Evolutionary conservation across 768 basidiomycete species (phyloP), one percentile per base, ranked within the genome.

Genomic region (Gloeopeniophorella convolvens): DNA sequence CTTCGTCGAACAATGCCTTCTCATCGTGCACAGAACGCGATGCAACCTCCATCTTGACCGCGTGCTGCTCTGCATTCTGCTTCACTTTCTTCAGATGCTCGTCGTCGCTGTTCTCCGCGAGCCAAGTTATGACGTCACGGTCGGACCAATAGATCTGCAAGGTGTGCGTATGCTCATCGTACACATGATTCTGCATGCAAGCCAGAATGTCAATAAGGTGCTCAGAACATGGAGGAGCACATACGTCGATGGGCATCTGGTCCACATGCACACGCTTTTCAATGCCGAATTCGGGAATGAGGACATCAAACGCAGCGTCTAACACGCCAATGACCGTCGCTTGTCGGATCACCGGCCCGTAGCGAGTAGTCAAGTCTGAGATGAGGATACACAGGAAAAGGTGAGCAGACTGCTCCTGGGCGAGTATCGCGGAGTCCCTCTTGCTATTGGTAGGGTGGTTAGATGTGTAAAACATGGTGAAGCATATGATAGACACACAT

Each of bases 261-360:
- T 98, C 96, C 34, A 94, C 90, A 61, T 98, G 96, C 3, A 98
- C 94, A 31, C 96, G 80, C 74, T 99, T 99, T 72, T 99, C 96
- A 59, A 99, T 97, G 27, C 95, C 91, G 63, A 98, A 98, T 66
- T 98, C 96, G 34, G 91, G 88, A 11, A 98, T 82, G 27, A 95
- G 71, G 24, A 99, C 95, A 62, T 99, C 96, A 60, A 97, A 98
- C 1, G 96, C 96, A 44, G 91, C 88, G 62, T 99, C 96, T n/a
- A 97, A 77, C 27, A 99, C 95, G 51, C 87, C 86, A 37, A 94
- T 86, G 51, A 99, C 95, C 59, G 82, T 85, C n/a, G 92, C 96
- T 65, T 89, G 85, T 54, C 96, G 88, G 52, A 97, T 72, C 51
- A 99, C 96, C 34, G 96, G 92, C 8, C 96, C 96, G 65, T 93